phyloP scores from a whole-genome alignment of 2,329 filamentous ascomycete genomes.

The Graphilbum ipis-grandicollis region DNA sequence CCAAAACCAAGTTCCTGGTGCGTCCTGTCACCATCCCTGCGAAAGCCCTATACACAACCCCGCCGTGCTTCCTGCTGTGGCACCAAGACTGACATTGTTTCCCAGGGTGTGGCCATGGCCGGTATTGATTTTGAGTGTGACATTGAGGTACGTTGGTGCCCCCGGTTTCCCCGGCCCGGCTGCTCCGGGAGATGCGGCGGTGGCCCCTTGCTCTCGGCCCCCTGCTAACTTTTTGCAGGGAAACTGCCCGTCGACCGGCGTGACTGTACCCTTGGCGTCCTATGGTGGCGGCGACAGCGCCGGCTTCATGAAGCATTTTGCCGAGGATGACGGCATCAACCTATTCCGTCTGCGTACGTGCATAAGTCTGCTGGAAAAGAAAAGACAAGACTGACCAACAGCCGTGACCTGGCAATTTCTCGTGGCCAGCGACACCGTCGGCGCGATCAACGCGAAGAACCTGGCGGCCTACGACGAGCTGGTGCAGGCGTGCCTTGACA shows the following conservation, averaged over 20 bases:
- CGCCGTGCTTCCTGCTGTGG: no score
- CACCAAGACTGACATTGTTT: no score
- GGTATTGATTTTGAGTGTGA: slow-evolving; percentile 30
- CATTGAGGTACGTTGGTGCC: slow-evolving; percentile 14
- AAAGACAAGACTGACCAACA: not conserved
- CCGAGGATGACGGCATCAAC: slow-evolving; percentile 33
- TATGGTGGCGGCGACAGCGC: slow-evolving; percentile 17
- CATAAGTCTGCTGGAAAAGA: not conserved
- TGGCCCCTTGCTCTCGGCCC: no score
- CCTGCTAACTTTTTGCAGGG: no score
- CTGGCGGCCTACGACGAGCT: slow-evolving; percentile 28
- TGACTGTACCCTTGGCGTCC: slow-evolving; percentile 14
- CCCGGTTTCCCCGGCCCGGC: not conserved
- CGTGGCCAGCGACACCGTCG: slow-evolving; percentile 23
- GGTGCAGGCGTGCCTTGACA: slow-evolving; percentile 28
- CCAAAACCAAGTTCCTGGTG: slow-evolving; percentile 5
- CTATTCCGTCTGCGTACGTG: slow-evolving; percentile 30
- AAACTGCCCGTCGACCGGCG: slow-evolving; percentile 16
- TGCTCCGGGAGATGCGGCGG: no score
- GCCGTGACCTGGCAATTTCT: slow-evolving; percentile 36
- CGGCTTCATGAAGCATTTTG: slow-evolving; percentile 38
- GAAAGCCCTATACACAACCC: no score
- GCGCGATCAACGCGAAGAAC: slow-evolving; percentile 22
- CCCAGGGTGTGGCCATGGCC: slow-evolving; percentile 16
- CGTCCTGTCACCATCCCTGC: no score